These are phyloP conservation scores for Starmerella bacillaris DNA, from an alignment of 805 yeast species.

Conservation along the genomic window DNA sequence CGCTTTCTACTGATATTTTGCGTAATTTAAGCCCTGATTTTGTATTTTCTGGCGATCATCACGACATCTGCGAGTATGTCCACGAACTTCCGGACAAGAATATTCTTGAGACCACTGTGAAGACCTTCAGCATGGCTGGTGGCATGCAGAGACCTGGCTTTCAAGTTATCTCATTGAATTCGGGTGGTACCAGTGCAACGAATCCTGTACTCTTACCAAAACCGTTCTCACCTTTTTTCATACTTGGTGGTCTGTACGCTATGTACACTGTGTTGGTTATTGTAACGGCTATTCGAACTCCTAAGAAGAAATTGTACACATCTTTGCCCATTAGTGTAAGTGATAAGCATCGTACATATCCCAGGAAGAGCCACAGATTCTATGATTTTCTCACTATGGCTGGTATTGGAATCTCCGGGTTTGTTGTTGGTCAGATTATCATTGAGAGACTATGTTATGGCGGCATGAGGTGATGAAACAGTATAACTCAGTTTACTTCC, in stretches of 20 bases:
- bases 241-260: slow-evolving; percentile 14
- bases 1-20: slow-evolving; percentile 41
- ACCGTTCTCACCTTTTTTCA: slow-evolving; percentile 20
- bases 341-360: background rate
- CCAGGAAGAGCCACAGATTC: background rate
- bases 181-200: slow-evolving; percentile 14
- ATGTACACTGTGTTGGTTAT: background rate
- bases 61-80: slow-evolving; percentile 71
- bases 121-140: slow-evolving; percentile 83
- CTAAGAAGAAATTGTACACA: background rate
- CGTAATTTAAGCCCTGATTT: slow-evolving; percentile 42
- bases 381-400: background rate
- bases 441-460: slow-evolving; percentile 6
- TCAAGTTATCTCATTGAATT: slow-evolving; percentile 50
- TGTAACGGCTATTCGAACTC: background rate
- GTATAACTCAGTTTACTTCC: no score
- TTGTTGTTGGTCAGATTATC: slow-evolving; percentile 4
- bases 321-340: background rate
- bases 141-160: slow-evolving; percentile 76
- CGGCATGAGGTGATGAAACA: no score
- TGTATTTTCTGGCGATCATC: slow-evolving; percentile 87
- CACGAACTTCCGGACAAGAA: slow-evolving; percentile 28
- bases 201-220: slow-evolving; percentile 20
- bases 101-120: slow-evolving; percentile 68
- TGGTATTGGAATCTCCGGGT: slow-evolving; percentile 1